These are phyloP conservation scores for Glonium stellatum DNA, from an alignment of 495 filamentous ascomycete genomes.

Conservation along the genomic window DNA sequence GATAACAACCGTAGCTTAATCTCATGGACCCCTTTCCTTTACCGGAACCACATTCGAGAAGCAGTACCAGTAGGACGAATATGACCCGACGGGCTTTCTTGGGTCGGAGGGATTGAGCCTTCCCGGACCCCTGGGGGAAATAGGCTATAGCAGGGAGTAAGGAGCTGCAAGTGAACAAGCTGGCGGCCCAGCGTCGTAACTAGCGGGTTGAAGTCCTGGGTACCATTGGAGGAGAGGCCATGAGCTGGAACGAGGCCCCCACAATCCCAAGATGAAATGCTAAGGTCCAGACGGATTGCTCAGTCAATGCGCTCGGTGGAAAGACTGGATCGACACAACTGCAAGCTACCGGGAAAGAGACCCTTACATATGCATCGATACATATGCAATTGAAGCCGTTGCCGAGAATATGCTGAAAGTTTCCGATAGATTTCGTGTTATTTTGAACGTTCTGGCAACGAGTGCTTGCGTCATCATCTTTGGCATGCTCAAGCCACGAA, in stretches of 20 bases:
- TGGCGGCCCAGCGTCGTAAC: not conserved
- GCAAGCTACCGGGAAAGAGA: not conserved
- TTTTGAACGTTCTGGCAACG: too few species aligned
- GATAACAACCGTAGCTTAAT: not conserved
- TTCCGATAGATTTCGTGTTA: not conserved
- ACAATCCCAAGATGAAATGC: not conserved
- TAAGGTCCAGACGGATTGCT: not conserved
- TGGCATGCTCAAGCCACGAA: too few species aligned
- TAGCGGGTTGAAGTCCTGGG: not conserved
- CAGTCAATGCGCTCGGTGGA: not conserved
- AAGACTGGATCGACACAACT: not conserved
- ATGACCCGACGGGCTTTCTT: not conserved
- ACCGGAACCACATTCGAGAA: not conserved
- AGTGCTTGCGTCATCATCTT: too few species aligned
- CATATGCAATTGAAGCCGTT: not conserved
- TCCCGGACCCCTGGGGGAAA: not conserved
- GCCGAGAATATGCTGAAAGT: not conserved
- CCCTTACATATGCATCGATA: not conserved
- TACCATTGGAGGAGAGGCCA: not conserved
- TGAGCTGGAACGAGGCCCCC: not conserved
- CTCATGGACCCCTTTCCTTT: not conserved
- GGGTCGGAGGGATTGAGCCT: not conserved
- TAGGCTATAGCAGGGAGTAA: slow-evolving; percentile 1
- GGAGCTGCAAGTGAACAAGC: not conserved
- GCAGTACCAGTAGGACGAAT: not conserved